Base-by-base conservation (phyloP, 306 rosid species). In the Vigna radiata region DNA sequence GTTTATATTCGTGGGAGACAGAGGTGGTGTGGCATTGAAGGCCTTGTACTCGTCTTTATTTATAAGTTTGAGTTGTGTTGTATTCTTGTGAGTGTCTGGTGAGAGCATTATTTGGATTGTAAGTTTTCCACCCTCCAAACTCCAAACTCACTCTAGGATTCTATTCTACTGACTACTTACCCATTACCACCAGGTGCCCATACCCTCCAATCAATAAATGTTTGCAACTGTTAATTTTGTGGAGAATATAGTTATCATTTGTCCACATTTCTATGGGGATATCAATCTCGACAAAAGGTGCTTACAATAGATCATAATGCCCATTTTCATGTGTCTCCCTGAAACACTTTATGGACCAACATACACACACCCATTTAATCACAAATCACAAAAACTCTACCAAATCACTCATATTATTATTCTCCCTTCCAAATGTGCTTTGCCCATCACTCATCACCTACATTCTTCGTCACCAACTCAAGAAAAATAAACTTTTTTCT, bases 191-290 rank as follows among this genome's bases (percentile, higher is more conserved):
- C 6, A 29, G 23, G 21, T 41, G n/a, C 46, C 71, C 86, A 83
- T 74, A 54, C 81, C 83, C 81, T 49, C 62, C 68, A 60, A 66
- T 16, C 53, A 83, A 52, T 53, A 37, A 84, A 60, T 58, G 61
- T 43, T 52, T 84, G 43, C 56, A 59, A 58, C 39, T 75, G 61
- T 82, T 56, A 48, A 17, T 29, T 73, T 49, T 31, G 43, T 81
- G 83, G 33, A 68, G 68, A 44, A 77, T 75, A 68, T 72, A 77
- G 55, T 77, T 77, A 65, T 54, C 80, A 73, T 61, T 72, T 85
- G 85, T 85, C 85, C 72, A 48, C 47, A 33, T 81, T 81, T 66
- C 54, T 37, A 36, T 29, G 72, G 85, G 43, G 69, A 47, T 48
- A 61, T 78, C 62, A 36, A 69, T 74, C 77, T 31, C 52, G 73